Base-by-base conservation (phyloP, 1,284 basidiomycete species). In the Sutorius eximius region DNA sequence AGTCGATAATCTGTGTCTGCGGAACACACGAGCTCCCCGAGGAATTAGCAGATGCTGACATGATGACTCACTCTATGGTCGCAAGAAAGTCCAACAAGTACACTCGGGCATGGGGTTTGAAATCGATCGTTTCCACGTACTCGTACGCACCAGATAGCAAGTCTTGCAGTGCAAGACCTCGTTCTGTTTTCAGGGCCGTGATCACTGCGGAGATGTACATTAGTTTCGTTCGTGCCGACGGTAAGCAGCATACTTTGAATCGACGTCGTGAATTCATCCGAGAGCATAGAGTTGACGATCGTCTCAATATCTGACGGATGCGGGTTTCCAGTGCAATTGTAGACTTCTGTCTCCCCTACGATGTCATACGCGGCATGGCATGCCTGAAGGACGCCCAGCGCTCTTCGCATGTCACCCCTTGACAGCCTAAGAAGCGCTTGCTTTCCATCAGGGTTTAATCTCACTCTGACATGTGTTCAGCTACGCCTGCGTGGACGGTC, bases 371-470 rank as follows among this genome's bases (percentile, higher is more conserved):
- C 97, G 16, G 97, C 95, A 71, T 98, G 93, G 67, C 96, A 99
- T 2, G 97, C 97, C 78, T 99, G 96, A 11, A 99, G 78, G 37
- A 99, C 89, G 68, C 98, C 99, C 42, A 99, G 78, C 1, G 95
- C 96, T 51, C 97, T 80, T 59, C 97, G 87, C 97, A 99, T 99
- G 71, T 99, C 97, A 29, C 97, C 97, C 62, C 88, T 89, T 0
- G 93, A 95, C 10, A 99, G 82, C 70, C 93, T 97, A 42, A 99
- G 78, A 36, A 99, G 77, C 4, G 97, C 96, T 45, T 86, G 81
- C 70, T 89, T 90, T 5, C 96, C 97, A 51, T 95, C 93, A 0
- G 84, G 78, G 0, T 92, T 93, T 34, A 99, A 67, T 48, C 91
- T 91, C 56, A 95, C 93, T 10, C 95, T 98, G 63, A 44, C 7